Base-by-base conservation (phyloP, 148 eudicot genomes). In the Diospyros lotus region DNA sequence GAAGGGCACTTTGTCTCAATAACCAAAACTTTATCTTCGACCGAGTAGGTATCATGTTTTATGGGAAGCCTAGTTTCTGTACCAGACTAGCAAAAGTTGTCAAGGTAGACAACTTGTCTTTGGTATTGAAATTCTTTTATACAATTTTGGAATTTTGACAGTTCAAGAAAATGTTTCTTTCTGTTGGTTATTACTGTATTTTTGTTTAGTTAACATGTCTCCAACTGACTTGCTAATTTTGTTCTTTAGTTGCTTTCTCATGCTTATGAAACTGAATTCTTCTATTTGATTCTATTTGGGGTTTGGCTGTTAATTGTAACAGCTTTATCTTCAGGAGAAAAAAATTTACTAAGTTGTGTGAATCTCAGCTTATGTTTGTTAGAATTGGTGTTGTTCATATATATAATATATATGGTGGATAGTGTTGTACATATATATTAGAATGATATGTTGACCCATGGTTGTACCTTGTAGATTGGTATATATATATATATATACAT, bases 21-120 rank as follows among this genome's bases (percentile, higher is more conserved):
- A 77, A 73, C 44, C 73, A 74, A 18, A 68, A 72, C 50, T 75
- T 39, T 78, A 82, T 94, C 62, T 94, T 94, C 75, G 82, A 81
- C 73, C 79, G 78, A 80, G 81, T 91, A 58, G 98, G 97, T 46
- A 66, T 90, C 76, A 85, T 94, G 95, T 86, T 94, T 80, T 90
- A 89, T 80, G 98, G 97, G 18, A 84, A 84, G 65, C 88, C 76
- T 58, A 85, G 81, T 77, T 85, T 87, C 78, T 87, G 92, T 87
- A 81, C 80, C 73, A 80, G 85, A 72, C 73, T 94, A 43, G 80
- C 86, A 14, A 84, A 77, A 81, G 79, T 92, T 71, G 72, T 94
- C 69, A 87, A 87, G 90, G 93, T 88, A 82, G 61, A 63, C 8
- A 6, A 58, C 18, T 72, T 50, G 42, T 56, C 18, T 64, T 50